Evolutionary conservation across 345 rosid genomes (phyloP).

Genomic region (Salix purpurea): DNA sequence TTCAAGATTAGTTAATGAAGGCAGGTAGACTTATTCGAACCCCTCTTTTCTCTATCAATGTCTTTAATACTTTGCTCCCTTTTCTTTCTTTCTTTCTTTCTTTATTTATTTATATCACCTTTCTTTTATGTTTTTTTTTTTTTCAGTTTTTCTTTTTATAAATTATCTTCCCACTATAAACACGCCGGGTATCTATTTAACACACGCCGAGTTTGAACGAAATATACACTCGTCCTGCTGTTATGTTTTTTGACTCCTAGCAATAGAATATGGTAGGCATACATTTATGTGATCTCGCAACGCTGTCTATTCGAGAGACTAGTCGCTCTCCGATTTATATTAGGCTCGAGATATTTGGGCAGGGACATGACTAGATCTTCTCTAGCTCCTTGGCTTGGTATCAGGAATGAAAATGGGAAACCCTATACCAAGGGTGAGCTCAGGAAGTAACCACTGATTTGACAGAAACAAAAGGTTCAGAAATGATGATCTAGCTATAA

Average conservation of each 20-base stretch:
- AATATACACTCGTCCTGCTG: background rate
- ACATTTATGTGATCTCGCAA: too few relatives aligned
- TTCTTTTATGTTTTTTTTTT: background rate
- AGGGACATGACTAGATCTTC: conserved; percentile 8
- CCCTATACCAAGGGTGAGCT: too few relatives aligned
- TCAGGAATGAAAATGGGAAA: too few relatives aligned
- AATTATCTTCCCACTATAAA: background rate
- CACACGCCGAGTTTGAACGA: background rate
- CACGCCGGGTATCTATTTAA: background rate
- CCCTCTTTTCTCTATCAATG: conserved; percentile 19
- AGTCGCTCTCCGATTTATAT: too few relatives aligned
- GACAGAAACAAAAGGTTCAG: too few relatives aligned
- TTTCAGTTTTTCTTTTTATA: background rate
- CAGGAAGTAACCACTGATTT: too few relatives aligned
- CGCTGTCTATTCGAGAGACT: too few relatives aligned
- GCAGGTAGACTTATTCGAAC: conserved; percentile 38
- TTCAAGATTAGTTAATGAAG: conserved; percentile 49
- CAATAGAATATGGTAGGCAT: conserved; percentile 4
- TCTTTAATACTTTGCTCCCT: conserved; percentile 25
- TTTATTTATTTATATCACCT: background rate
- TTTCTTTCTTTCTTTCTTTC: too few relatives aligned
- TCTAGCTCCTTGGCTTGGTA: background rate
- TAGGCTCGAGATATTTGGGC: conserved; percentile 35
- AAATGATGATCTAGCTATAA: too few relatives aligned
- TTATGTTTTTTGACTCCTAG: conserved; percentile 11